Conservation (phyloP, 1,284 basidiomycete species). For the Neonothopanus nambi region DNA sequence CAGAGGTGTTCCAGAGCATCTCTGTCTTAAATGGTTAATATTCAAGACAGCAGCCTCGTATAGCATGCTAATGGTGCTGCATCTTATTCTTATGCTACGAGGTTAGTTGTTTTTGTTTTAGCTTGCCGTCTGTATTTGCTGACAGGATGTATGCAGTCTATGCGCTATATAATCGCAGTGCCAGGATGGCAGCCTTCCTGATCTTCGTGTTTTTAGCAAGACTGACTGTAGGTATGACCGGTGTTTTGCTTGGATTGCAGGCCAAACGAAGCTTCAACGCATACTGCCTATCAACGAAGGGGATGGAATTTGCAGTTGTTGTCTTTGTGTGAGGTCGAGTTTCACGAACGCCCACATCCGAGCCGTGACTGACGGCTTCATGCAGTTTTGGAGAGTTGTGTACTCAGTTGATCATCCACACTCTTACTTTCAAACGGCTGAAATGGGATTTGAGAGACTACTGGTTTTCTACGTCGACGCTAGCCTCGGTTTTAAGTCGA, state of each 20-base stretch:
- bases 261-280: no score
- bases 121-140: no score
- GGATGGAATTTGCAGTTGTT: no score
- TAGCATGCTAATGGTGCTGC: conserved; percentile 4
- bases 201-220: background rate
- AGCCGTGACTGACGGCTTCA: no score
- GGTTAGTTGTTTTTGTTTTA: no score
- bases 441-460: conserved; percentile 3
- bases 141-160: no score
- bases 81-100: conserved; percentile 8
- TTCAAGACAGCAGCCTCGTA: conserved; percentile 1
- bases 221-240: no score
- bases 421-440: background rate
- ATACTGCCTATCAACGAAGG: no score
- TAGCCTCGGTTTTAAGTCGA: conserved; percentile 4
- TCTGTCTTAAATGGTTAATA: background rate
- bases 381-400: background rate
- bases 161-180: conserved; percentile 4
- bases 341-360: no score
- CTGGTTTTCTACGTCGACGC: background rate
- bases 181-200: background rate
- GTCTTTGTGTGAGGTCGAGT: no score
- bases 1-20: background rate
- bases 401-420: background rate
- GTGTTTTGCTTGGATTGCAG: no score